Evolutionary conservation across 305 asterid genomes (phyloP).

Genomic region (Stenogyne calaminthoides): DNA sequence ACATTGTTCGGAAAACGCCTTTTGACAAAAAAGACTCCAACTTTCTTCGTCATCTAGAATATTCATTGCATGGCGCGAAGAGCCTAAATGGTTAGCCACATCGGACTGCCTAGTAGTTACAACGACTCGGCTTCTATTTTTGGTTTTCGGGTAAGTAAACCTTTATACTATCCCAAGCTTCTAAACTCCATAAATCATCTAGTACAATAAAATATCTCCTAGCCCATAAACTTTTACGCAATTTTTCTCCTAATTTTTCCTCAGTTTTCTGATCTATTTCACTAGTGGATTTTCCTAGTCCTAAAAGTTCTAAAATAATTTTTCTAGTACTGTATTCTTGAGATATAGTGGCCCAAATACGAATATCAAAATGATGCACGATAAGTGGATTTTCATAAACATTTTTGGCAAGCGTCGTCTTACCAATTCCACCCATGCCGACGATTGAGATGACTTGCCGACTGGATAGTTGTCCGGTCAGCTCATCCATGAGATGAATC

Average conservation of each 20-base stretch:
- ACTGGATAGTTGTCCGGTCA: too few relatives aligned
- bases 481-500: too few relatives aligned
- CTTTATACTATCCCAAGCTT: neutral
- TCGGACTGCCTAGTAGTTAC: neutral
- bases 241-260: neutral
- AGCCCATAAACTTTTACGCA: neutral
- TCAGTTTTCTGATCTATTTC: neutral
- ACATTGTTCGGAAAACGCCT: neutral
- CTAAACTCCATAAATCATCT: conserved; percentile 2
- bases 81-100: neutral
- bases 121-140: neutral
- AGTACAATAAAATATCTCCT: neutral
- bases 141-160: neutral
- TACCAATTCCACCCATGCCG: too few relatives aligned
- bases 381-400: too few relatives aligned
- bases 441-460: too few relatives aligned
- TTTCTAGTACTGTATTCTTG: too few relatives aligned
- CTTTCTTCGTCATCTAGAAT: neutral
- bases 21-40: neutral
- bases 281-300: neutral
- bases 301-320: too few relatives aligned
- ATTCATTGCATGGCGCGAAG: neutral
- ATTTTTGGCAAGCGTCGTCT: too few relatives aligned
- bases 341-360: too few relatives aligned
- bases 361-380: too few relatives aligned